phyloP scores from a whole-genome alignment of 805 yeast genomes.

The Yarrowia sp. region DNA sequence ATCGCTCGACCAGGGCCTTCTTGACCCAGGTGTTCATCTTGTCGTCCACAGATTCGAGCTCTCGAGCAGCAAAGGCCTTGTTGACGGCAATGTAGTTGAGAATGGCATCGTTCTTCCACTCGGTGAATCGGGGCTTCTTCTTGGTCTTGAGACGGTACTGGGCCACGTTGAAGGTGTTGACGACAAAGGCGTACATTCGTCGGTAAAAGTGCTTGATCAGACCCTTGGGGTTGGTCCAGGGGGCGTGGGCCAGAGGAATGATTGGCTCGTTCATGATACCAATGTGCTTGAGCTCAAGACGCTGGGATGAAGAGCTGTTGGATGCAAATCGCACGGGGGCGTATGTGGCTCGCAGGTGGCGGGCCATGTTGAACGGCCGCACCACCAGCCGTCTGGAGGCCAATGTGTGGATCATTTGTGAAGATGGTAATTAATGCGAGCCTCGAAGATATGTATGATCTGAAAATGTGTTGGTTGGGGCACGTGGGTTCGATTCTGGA shows the following conservation, averaged over 20 bases:
- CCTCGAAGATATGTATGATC: not conserved
- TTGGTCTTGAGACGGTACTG: conserved; percentile 66
- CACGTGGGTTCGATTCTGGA: not conserved
- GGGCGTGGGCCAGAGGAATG: conserved; percentile 11
- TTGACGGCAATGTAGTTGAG: conserved; percentile 75
- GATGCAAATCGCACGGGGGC: conserved; percentile 26
- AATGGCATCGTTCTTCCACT: conserved; percentile 85
- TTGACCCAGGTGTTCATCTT: conserved; percentile 60
- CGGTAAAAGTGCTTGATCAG: conserved; percentile 24
- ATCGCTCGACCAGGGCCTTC: conserved; percentile 53
- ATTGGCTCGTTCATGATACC: conserved; percentile 23
- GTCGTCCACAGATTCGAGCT: conserved; percentile 47
- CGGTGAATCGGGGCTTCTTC: conserved; percentile 59
- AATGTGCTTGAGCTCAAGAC: conserved; percentile 23
- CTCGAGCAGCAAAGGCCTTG: conserved; percentile 65
- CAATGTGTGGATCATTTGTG: conserved; percentile 2
- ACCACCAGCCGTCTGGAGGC: conserved; percentile 14
- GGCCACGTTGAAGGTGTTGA: conserved; percentile 42
- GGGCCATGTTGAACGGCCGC: conserved; percentile 21
- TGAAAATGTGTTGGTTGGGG: not conserved
- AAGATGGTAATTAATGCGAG: not conserved
- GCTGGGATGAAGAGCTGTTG: conserved; percentile 4
- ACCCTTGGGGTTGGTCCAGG: conserved; percentile 21
- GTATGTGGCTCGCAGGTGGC: conserved; percentile 21
- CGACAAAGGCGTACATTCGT: conserved; percentile 23